Evolutionary conservation across 192 early-diverging fungal genomes (phyloP).

Genomic region (Rhizophagus sp.): DNA sequence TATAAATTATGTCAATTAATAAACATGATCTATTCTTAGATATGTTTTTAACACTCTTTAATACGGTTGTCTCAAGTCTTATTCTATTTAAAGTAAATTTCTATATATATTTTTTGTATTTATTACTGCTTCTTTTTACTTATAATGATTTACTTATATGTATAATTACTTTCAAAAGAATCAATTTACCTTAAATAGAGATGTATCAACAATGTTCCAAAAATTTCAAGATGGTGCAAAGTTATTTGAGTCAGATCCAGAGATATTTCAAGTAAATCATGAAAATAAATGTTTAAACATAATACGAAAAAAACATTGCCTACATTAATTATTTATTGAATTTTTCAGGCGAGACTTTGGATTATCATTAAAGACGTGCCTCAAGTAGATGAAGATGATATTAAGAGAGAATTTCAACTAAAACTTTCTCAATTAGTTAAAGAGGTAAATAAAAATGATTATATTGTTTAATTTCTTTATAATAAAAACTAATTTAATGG

Average conservation of each 20-base stretch:
- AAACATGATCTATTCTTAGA: neutral
- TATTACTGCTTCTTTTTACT: neutral
- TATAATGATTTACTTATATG: too few species aligned
- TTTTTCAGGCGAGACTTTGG: slow-evolving; percentile 17
- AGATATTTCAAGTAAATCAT: slow-evolving; percentile 10
- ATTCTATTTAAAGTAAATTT: slow-evolving; percentile 9
- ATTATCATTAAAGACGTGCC: slow-evolving; percentile 31
- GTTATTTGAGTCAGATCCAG: neutral
- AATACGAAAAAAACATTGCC: neutral
- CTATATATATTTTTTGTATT: neutral
- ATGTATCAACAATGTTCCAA: slow-evolving; percentile 1
- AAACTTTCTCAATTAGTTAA: neutral
- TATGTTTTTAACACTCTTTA: neutral
- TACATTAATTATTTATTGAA: neutral
- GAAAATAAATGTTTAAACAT: neutral
- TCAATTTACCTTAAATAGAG: slow-evolving; percentile 17
- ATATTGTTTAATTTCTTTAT: too few species aligned
- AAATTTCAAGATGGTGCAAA: slow-evolving; percentile 1
- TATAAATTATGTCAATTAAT: neutral
- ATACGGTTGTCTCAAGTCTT: slow-evolving; percentile 1
- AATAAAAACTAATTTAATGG: too few species aligned
- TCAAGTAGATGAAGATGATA: neutral
- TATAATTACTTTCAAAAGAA: neutral
- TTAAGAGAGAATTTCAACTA: slow-evolving; percentile 11
- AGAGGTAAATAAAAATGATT: neutral